Evolutionary conservation across 139 green algal genomes (phyloP), one percentile per base, ranked within the genome.

Genomic region (Gonium pectorale): DNA sequence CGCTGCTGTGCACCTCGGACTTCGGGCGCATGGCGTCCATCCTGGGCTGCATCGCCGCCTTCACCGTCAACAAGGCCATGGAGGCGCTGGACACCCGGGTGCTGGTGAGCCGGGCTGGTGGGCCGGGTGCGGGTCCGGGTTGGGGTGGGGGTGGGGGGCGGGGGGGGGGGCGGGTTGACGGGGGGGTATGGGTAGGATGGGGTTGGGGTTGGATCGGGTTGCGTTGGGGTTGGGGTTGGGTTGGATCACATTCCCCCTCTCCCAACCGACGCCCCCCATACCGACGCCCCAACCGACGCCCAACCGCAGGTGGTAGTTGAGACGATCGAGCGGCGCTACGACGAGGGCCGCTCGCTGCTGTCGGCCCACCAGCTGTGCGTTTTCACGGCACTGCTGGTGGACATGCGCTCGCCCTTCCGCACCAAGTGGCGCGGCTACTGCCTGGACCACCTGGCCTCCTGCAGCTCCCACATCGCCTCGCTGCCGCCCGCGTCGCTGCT

Each of bases 311-410:
- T 82, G 40, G 62, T 74, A 17, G 62, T 84, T 1, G 78, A 84
- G 63, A 62, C 63, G 8, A 73, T 84, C 24, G 78, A 84, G 78
- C 62, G 63, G 43, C 78, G 78, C 46, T 74, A 52, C 63, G 78
- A 84, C 60, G 62, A 75, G 78, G 78, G 78, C 49, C 78, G 78
- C 60, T 75, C 78, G 27, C 63, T 84, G n/a, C 43, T 84, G 31
- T 75, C 63, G 15, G 43, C 43, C 17, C 62, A 74, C 43, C 78
- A 84, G 60, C 41, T 84, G 62, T 69, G 60, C n/a, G 62, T 75
- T 22, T 84, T 84, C 44, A 40, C 78, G 62, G 78, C 78, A n/a
- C 78, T 84, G 41, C 78, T 84, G 43, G 11, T 49, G 31, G 63
- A 84, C 60, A 73, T 84, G 63, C 43, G 38, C 13, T 67, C 43